These are phyloP conservation scores for Brasilioporus rufonigricans DNA, from an alignment of 768 basidiomycete genomes.

Conservation along the genomic window DNA sequence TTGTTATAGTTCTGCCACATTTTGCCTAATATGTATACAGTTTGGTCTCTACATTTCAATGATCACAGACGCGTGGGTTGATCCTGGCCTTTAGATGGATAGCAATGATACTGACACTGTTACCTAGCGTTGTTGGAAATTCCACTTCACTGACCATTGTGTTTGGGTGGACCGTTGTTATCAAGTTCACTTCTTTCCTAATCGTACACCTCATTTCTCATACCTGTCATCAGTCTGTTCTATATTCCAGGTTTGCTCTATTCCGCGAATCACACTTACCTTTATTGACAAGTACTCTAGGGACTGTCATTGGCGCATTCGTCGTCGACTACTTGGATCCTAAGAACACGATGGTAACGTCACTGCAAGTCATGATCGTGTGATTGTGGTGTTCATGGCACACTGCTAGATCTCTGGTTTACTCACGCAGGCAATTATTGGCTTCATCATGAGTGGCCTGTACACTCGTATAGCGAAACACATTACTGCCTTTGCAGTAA, in stretches of 20 bases:
- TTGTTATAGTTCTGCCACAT: not conserved
- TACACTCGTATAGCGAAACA: conserved; percentile 62
- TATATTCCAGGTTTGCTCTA: conserved; percentile 54
- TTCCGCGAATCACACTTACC: not conserved
- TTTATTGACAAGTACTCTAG: conserved; percentile 23
- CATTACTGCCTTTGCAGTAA: conserved; percentile 72
- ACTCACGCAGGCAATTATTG: conserved; percentile 64
- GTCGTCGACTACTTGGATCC: conserved; percentile 74
- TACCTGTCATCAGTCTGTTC: conserved; percentile 42
- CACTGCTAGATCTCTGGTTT: conserved; percentile 60
- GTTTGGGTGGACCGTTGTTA: conserved; percentile 84
- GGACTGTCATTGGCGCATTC: conserved; percentile 71
- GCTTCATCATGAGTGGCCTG: conserved; percentile 88
- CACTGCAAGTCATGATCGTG: not conserved
- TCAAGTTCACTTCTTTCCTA: conserved; percentile 53
- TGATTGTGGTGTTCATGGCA: not conserved
- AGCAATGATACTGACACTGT: not conserved
- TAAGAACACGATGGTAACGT: conserved; percentile 66
- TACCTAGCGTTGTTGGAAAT: conserved; percentile 55
- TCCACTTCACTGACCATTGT: conserved; percentile 51
- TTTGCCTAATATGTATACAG: conserved; percentile 33
- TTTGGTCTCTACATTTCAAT: conserved; percentile 82
- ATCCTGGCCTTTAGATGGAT: not conserved
- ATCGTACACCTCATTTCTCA: conserved; percentile 3
- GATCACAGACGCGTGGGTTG: conserved; percentile 59